These are phyloP conservation scores for Cystofilobasidium macerans DNA, from an alignment of 768 basidiomycete species.

Conservation along the genomic window DNA sequence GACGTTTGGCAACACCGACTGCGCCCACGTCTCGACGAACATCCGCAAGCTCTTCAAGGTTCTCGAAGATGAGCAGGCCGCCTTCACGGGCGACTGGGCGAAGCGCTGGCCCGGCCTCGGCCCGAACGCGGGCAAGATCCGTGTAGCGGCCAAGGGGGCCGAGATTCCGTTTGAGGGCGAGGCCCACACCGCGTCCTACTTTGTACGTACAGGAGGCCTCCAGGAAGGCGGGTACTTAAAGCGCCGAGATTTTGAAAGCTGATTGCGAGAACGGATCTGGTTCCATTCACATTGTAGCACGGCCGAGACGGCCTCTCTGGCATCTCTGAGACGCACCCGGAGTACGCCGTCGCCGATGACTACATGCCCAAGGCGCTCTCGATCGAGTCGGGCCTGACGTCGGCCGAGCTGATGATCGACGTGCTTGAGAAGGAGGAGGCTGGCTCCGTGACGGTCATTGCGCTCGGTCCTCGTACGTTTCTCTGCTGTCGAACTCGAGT, in stretches of 20 bases:
- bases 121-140: constrained; percentile 12
- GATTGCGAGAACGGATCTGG: too few relatives aligned
- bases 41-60: constrained; percentile 64
- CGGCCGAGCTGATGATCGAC: constrained; percentile 36
- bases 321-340: constrained; percentile 37
- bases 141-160: constrained; percentile 42
- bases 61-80: constrained; percentile 44
- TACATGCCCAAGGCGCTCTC: constrained; percentile 29
- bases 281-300: constrained; percentile 29
- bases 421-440: constrained; percentile 31
- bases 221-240: too few relatives aligned
- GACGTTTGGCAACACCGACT: constrained; percentile 47
- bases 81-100: not conserved
- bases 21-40: constrained; percentile 47
- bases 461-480: constrained; percentile 36
- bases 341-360: constrained; percentile 22
- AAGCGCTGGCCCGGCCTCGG: constrained; percentile 19
- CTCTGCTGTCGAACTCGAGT: not conserved
- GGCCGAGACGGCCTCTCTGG: constrained; percentile 39
- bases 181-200: constrained; percentile 65
- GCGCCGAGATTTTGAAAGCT: too few relatives aligned
- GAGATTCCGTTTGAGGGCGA: constrained; percentile 59
- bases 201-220: constrained; percentile 42
- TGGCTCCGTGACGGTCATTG: constrained; percentile 35
- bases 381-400: constrained; percentile 31